Evolutionary conservation across 805 yeast species (phyloP).

Genomic region (Diddensiella caesifluorescens): DNA sequence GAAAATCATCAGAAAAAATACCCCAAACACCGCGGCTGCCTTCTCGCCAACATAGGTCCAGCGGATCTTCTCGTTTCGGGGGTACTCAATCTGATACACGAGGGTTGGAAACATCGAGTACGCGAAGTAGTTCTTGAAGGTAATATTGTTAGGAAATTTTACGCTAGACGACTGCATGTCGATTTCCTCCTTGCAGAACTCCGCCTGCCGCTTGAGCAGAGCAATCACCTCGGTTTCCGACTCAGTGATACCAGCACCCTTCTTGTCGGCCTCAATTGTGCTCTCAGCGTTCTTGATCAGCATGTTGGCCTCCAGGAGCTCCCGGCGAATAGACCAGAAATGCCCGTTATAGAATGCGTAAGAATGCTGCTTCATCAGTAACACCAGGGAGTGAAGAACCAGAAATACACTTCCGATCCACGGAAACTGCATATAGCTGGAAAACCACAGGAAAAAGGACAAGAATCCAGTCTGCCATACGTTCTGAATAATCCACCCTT

Average conservation of each 20-base stretch:
- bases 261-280: background rate
- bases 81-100: constrained; percentile 65
- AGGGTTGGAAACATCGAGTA: constrained; percentile 87
- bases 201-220: constrained; percentile 42
- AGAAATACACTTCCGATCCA: constrained; percentile 91
- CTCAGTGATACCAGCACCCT: background rate
- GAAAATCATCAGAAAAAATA: constrained; percentile 73
- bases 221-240: constrained; percentile 3
- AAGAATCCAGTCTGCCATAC: constrained; percentile 52
- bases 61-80: constrained; percentile 65
- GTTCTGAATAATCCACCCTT: constrained; percentile 62
- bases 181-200: constrained; percentile 71
- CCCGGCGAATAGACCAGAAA: constrained; percentile 38
- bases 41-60: constrained; percentile 66
- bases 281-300: constrained; percentile 11
- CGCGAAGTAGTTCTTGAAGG: constrained; percentile 58
- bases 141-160: constrained; percentile 70
- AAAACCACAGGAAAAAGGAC: constrained; percentile 47
- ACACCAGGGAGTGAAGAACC: constrained; percentile 75
- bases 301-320: constrained; percentile 16
- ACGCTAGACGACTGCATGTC: constrained; percentile 45
- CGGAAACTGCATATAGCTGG: constrained; percentile 56
- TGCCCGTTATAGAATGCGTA: constrained; percentile 90
- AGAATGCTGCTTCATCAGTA: constrained; percentile 94
- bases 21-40: constrained; percentile 77